These are phyloP conservation scores for Elaeagnus macrophylla DNA, from an alignment of 306 rosid genomes.

Conservation along the genomic window DNA sequence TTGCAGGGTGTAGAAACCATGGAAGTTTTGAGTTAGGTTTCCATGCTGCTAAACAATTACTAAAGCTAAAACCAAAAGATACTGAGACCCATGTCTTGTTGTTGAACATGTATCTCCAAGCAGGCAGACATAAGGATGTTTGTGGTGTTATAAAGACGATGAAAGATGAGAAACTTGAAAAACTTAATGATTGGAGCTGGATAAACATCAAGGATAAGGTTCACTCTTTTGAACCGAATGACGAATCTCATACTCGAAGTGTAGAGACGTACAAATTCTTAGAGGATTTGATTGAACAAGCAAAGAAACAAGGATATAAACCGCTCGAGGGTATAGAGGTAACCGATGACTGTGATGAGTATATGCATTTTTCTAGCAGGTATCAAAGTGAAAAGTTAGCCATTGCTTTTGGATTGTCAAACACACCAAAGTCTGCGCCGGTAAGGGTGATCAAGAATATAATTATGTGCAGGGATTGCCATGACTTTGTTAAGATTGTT, in stretches of 20 bases:
- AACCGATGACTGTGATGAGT: conserved; percentile 39
- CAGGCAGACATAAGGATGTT: conserved; percentile 54
- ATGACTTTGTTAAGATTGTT: conserved; percentile 47
- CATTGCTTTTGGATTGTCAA: conserved; percentile 58
- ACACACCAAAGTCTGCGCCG: conserved; percentile 39
- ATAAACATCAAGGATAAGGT: conserved; percentile 64
- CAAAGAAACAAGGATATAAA: conserved; percentile 54
- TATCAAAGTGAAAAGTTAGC: conserved; percentile 84
- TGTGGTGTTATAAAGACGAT: conserved; percentile 56
- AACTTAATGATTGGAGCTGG: conserved; percentile 82
- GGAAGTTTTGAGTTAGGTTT: conserved; percentile 57
- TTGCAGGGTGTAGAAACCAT: conserved; percentile 64
- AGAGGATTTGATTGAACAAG: conserved; percentile 46
- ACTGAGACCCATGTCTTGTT: conserved; percentile 42
- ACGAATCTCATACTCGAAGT: conserved; percentile 33
- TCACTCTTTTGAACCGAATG: conserved; percentile 60
- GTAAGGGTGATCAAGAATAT: conserved; percentile 60
- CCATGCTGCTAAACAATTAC: conserved; percentile 62
- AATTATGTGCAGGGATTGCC: conserved; percentile 74
- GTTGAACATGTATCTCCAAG: conserved; percentile 54
- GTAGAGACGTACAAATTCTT: conserved; percentile 31
- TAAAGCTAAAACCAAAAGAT: conserved; percentile 65
- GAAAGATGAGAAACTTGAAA: conserved; percentile 55
- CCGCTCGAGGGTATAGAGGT: conserved; percentile 38
- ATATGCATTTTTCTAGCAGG: conserved; percentile 22